Base-by-base conservation (phyloP, 208 protist species). In the Blastocrithidia nonstop region DNA sequence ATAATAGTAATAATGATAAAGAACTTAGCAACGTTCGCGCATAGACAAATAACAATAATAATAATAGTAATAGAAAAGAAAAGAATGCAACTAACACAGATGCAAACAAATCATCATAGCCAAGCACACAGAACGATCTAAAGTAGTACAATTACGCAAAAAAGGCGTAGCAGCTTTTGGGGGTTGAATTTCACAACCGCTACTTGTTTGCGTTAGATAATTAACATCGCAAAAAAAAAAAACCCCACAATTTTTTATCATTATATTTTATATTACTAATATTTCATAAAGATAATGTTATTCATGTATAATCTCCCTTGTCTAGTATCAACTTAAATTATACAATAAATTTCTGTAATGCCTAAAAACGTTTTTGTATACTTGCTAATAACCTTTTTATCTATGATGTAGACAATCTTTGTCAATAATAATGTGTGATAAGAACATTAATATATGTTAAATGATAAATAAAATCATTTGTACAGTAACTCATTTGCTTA, bases 121-220 rank as follows among this genome's bases (percentile, higher is more conserved):
- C 58, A 39, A 45, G 32, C n/a, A 42, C 36, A 0, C 32, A 44
- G 26, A 42, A 69, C n/a, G n/a, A n/a, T n/a, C n/a, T n/a, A n/a
- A n/a, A n/a, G n/a, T 77, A 88, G 38, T 94, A 85, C 54, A 85
- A 90, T 51, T 69, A 65, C 51, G 66, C 76, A 15, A 84, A 79
- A 47, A 72, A 78, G 47, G 65, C 72, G 11, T 70, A 89, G 55
- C 47, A 61, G 37, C 54, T 94, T 1, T 86, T 94, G 43, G 86
- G 86, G 3, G 69, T 94, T 9, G 60, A 66, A 8, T 78, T 94
- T 51, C 70, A 88, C 41, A 94, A 94, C 56, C 77, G 86, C 5
- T 94, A 90, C 52, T 54, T 94, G 13, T 94, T 94, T 54, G 69
- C 79, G 27, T 49, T 94, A 4, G 86, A 94, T 47, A 48, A 54